Conservation (phyloP, 805 yeast species). For the Allodekkera sacchari region DNA sequence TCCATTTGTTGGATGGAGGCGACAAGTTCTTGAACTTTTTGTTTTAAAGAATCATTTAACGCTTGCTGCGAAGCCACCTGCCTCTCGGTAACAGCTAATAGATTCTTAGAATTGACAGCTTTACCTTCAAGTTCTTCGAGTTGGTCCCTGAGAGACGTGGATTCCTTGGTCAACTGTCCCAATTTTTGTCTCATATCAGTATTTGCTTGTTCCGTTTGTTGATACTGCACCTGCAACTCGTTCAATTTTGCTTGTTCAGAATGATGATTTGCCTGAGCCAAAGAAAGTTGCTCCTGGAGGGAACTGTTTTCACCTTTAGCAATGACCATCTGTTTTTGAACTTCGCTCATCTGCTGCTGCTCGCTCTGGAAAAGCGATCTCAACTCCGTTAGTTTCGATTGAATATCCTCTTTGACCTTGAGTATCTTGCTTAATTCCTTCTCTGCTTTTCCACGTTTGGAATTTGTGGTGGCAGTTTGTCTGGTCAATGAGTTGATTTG, state of each 20-base stretch:
- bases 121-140: slow-evolving; percentile 45
- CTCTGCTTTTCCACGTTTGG: slow-evolving; percentile 66
- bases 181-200: slow-evolving; percentile 59
- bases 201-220: slow-evolving; percentile 62
- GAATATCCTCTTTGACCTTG: slow-evolving; percentile 61
- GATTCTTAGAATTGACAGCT: slow-evolving; percentile 52
- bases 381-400: slow-evolving; percentile 57
- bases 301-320: slow-evolving; percentile 62
- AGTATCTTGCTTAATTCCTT: slow-evolving; percentile 66
- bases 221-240: slow-evolving; percentile 50
- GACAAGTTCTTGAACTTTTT: slow-evolving; percentile 16
- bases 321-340: slow-evolving; percentile 51
- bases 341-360: slow-evolving; percentile 63
- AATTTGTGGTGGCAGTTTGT: slow-evolving; percentile 65
- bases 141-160: slow-evolving; percentile 48
- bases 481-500: slow-evolving; percentile 72
- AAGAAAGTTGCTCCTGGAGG: slow-evolving; percentile 61
- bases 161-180: slow-evolving; percentile 58
- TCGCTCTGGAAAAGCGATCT: slow-evolving; percentile 72
- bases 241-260: slow-evolving; percentile 59
- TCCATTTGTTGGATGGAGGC: slow-evolving; percentile 20
- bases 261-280: slow-evolving; percentile 72
- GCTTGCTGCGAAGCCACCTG: slow-evolving; percentile 58
- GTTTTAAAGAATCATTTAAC: slow-evolving; percentile 30
- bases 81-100: slow-evolving; percentile 56